Base-by-base conservation (phyloP, 1,284 basidiomycete genomes). In the Fomitopsis pinicola region DNA sequence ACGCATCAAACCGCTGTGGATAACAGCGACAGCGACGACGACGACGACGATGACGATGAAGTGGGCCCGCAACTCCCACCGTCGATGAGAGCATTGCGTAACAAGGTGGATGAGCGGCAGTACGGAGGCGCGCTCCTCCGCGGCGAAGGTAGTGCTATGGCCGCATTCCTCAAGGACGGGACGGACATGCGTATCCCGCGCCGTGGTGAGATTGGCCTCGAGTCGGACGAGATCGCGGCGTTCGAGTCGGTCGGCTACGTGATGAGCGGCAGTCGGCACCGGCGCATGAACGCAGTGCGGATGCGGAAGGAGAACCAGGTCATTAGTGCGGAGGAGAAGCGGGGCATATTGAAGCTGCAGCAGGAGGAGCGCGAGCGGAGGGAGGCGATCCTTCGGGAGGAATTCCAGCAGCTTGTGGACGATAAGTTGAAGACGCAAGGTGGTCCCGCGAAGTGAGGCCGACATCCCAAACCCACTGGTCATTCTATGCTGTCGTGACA, bases 251-350 rank as follows among this genome's bases (percentile, higher is more conserved):
- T 91, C 17, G 97, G 97, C n/a, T 99, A 97, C 75, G 97, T 99
- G 60, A 99, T 99, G 97, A 95, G 92, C 69, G 97, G 97, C 48
- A 92, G 88, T 71, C 81, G 97, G 60, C 96, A 99, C 74, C 82
- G 88, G 65, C 83, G 92, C 71, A 98, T 98, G 96, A 98, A 97
- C 69, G 97, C 96, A 0, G 97, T 99, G 42, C 90, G 97, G 63
- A 92, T 98, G 86, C 82, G 97, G 69, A 97, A 98, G 82, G 97
- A 99, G 81, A 97, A 98, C 78, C 97, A 99, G 78, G 95, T 99
- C 63, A 97, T 98, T 73, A 94, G 90, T 68, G 95, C 96, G 1
- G 97, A 98, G 78, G 97, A 99, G 81, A 97, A 98, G 80, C 80
- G 95, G 48, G 92, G 93, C 28, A 94, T 98, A 61, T 74, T 98